These are phyloP conservation scores for Aristolochia fimbriata DNA, from an alignment of 164 flowering plant genomes.

Conservation along the genomic window DNA sequence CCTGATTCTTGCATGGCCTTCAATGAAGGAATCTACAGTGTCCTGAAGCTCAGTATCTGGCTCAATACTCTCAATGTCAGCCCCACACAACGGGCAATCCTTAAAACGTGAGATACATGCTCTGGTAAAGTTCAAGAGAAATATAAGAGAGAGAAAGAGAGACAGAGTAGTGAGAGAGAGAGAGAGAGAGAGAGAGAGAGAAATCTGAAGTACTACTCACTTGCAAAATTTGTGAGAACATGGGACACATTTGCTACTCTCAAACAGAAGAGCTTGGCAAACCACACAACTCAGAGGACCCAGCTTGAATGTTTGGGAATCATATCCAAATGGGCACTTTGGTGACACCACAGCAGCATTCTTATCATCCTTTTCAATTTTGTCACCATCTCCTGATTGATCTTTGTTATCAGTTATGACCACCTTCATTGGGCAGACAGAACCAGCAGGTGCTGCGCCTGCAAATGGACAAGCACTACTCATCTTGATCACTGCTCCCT, in stretches of 20 bases:
- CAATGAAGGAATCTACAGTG: slow-evolving; percentile 80
- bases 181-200: background rate
- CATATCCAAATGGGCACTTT: slow-evolving; percentile 89
- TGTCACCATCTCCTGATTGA: slow-evolving; percentile 17
- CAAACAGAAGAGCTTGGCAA: slow-evolving; percentile 89
- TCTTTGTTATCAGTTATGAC: slow-evolving; percentile 18
- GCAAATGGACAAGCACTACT: slow-evolving; percentile 70
- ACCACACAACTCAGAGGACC: slow-evolving; percentile 93
- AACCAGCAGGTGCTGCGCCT: slow-evolving; percentile 49
- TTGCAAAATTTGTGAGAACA: slow-evolving; percentile 91
- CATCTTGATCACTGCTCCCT: slow-evolving; percentile 25
- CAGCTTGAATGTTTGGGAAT: slow-evolving; percentile 70
- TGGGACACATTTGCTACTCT: slow-evolving; percentile 70
- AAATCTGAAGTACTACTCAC: slow-evolving; percentile 28
- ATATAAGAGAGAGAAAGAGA: background rate
- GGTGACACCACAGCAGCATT: slow-evolving; percentile 30
- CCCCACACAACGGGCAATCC: slow-evolving; percentile 96
- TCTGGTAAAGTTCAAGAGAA: slow-evolving; percentile 23
- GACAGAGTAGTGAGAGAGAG: background rate
- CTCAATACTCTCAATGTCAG: slow-evolving; percentile 77
- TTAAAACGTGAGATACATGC: slow-evolving; percentile 75
- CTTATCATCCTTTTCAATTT: slow-evolving; percentile 23
- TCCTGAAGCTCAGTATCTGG: slow-evolving; percentile 62
- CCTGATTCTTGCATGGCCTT: slow-evolving; percentile 95
- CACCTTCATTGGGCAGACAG: slow-evolving; percentile 23